These are phyloP conservation scores for Elongisporangium anandrum DNA, from an alignment of 352 stramenopile genomes.

Conservation along the genomic window DNA sequence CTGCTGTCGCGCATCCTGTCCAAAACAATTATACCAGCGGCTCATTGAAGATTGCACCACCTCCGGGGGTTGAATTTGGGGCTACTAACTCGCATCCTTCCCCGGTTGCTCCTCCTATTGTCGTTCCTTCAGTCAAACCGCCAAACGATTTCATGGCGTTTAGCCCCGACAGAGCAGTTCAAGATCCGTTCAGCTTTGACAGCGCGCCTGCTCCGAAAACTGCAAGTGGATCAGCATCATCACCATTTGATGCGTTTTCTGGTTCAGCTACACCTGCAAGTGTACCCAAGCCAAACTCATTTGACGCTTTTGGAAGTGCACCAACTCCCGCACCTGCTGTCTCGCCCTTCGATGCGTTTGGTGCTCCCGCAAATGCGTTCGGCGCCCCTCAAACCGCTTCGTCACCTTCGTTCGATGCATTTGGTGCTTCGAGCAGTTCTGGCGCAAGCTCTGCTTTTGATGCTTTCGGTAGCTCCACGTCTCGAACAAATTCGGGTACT, in stretches of 20 bases:
- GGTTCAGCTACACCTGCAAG: constrained; percentile 17
- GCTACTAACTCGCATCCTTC: constrained; percentile 15
- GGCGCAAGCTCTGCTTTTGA: constrained; percentile 14
- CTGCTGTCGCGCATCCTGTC: constrained; percentile 14
- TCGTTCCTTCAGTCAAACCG: constrained; percentile 8
- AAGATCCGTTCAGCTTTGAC: constrained; percentile 58
- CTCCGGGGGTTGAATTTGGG: constrained; percentile 42
- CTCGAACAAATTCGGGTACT: constrained; percentile 19
- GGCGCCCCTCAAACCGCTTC: constrained; percentile 12
- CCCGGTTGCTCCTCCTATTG: constrained; percentile 24
- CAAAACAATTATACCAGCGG: constrained; percentile 10
- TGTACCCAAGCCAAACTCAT: constrained; percentile 8
- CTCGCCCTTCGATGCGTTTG: constrained; percentile 43
- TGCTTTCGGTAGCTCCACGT: constrained; percentile 27
- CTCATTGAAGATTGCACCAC: constrained; percentile 72
- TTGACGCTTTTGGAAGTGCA: constrained; percentile 29
- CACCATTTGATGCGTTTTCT: constrained; percentile 36
- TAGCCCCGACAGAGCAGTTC: constrained; percentile 30
- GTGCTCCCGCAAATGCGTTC: constrained; percentile 20
- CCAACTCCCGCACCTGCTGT: constrained; percentile 10
- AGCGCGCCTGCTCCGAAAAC: constrained; percentile 17
- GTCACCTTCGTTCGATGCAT: constrained; percentile 13
- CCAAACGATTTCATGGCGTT: constrained; percentile 69
- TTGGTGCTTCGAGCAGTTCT: constrained; percentile 4
- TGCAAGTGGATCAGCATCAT: constrained; percentile 15